A percentile compares a stretch with the other conserved stretches of the same genome.
phyloP scores from a whole-genome alignment of 805 yeast species.

The Saccharomycopsis amapae region DNA sequence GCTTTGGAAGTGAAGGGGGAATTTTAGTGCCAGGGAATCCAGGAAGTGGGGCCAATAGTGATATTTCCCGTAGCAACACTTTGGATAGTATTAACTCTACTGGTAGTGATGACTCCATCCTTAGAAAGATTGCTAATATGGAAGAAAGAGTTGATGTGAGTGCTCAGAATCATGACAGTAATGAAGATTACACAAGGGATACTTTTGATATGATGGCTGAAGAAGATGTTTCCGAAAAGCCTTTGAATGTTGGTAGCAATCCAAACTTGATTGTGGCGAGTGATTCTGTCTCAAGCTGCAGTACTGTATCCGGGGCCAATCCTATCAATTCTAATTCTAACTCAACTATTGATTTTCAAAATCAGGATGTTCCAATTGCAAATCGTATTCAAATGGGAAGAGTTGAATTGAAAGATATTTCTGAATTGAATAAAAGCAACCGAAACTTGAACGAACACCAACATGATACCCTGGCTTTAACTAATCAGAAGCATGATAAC shows the following conservation, averaged over 20 bases:
- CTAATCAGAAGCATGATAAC: not conserved
- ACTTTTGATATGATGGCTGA: not conserved
- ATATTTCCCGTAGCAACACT: slow-evolving; percentile 8
- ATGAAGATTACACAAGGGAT: not conserved
- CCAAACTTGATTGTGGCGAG: not conserved
- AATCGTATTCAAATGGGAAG: slow-evolving; percentile 18
- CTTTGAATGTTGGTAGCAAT: slow-evolving; percentile 1
- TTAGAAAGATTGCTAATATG: slow-evolving; percentile 16
- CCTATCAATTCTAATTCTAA: not conserved
- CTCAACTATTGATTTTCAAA: not conserved
- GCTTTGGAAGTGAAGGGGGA: too few species aligned
- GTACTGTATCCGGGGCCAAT: not conserved
- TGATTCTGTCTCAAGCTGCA: not conserved
- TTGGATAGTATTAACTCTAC: slow-evolving; percentile 12
- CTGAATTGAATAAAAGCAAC: slow-evolving; percentile 9
- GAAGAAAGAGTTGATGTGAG: slow-evolving; percentile 1
- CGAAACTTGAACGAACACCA: not conserved
- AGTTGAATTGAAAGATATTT: slow-evolving; percentile 19
- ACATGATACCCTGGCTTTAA: not conserved
- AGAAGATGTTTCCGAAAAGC: slow-evolving; percentile 4
- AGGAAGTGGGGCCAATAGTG: too few species aligned
- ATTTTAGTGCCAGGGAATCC: too few species aligned
- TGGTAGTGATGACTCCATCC: slow-evolving; percentile 12
- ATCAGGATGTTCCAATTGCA: slow-evolving; percentile 9
- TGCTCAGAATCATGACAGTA: too few species aligned